Evolutionary conservation across 1,284 basidiomycete genomes (phyloP).

Genomic region (Papiliotrema laurentii): DNA sequence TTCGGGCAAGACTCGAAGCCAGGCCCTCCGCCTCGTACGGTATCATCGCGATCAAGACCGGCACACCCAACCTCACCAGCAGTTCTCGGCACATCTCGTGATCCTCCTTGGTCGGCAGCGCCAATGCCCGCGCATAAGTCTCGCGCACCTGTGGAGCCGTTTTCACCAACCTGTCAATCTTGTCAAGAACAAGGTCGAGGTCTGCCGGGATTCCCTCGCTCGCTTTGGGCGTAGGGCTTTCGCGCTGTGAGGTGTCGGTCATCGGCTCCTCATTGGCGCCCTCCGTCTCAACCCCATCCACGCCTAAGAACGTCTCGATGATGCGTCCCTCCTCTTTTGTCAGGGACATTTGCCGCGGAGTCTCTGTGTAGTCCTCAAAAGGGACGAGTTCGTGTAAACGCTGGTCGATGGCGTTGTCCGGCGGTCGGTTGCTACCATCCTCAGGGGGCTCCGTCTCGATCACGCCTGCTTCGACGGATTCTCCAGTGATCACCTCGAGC

Average conservation of each 20-base stretch:
- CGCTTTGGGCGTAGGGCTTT: too few relatives aligned
- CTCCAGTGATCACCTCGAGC: slow-evolving; percentile 7
- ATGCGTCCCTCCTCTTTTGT: slow-evolving; percentile 33
- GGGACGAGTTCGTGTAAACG: slow-evolving; percentile 20
- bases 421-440: slow-evolving; percentile 3
- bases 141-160: slow-evolving; percentile 11
- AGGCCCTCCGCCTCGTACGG: slow-evolving; percentile 78
- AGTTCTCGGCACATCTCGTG: slow-evolving; percentile 48
- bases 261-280: not conserved
- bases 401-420: slow-evolving; percentile 23
- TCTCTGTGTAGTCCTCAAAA: slow-evolving; percentile 27
- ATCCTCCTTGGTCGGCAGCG: slow-evolving; percentile 29
- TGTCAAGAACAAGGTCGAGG: slow-evolving; percentile 1
- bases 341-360: slow-evolving; percentile 29
- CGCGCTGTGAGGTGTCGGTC: too few relatives aligned
- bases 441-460: not conserved
- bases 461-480: slow-evolving; percentile 2
- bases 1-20: slow-evolving; percentile 65
- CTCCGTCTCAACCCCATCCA: not conserved
- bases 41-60: slow-evolving; percentile 61
- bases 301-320: slow-evolving; percentile 14
- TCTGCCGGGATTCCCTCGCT: too few relatives aligned
- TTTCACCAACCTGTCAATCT: slow-evolving; percentile 18
- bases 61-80: slow-evolving; percentile 68
- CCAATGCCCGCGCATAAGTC: slow-evolving; percentile 30